Evolutionary conservation across 768 basidiomycete species (phyloP).

Genomic region (Xerocomus potaroensis): DNA sequence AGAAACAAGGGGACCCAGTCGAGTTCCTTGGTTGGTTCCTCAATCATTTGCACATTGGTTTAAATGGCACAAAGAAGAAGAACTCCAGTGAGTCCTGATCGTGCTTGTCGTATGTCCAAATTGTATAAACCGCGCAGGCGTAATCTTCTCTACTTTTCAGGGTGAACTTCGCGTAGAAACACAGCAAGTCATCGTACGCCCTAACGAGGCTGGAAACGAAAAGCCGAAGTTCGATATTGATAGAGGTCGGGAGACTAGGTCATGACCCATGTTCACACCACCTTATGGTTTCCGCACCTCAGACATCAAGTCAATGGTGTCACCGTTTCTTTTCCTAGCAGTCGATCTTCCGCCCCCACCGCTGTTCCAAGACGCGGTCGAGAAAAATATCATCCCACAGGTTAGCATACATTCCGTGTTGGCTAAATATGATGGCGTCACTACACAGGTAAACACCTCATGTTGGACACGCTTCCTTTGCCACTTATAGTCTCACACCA

Average conservation of each 20-base stretch:
- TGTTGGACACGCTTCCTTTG: slow-evolving; percentile 16
- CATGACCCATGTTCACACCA: slow-evolving; percentile 5
- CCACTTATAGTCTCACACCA: slow-evolving; percentile 12
- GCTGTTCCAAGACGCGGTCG: slow-evolving; percentile 90
- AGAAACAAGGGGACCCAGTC: slow-evolving; percentile 92
- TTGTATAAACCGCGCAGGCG: slow-evolving; percentile 46
- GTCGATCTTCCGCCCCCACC: slow-evolving; percentile 98
- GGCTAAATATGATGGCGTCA: slow-evolving; percentile 89
- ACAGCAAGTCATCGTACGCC: slow-evolving; percentile 86
- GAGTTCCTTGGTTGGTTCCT: slow-evolving; percentile 96
- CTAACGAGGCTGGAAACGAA: slow-evolving; percentile 67
- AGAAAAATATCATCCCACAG: slow-evolving; percentile 99
- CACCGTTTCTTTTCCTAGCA: slow-evolving; percentile 94
- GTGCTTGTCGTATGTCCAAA: slow-evolving; percentile 15
- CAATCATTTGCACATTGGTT: slow-evolving; percentile 87
- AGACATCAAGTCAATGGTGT: slow-evolving; percentile 83
- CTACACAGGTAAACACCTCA: slow-evolving; percentile 64
- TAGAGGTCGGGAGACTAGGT: slow-evolving; percentile 57
- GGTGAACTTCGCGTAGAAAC: slow-evolving; percentile 91
- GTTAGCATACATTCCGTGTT: slow-evolving; percentile 87
- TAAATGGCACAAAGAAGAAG: slow-evolving; percentile 90
- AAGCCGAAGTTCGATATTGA: slow-evolving; percentile 93
- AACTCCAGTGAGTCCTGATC: slow-evolving; percentile 68
- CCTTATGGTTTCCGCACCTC: slow-evolving; percentile 21
- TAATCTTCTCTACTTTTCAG: slow-evolving; percentile 91